A percentile compares a stretch with the other conserved stretches of the same genome.
These are phyloP conservation scores for Dactylis glomerata DNA, from an alignment of 176 grass and related monocot species.

Conservation along the genomic window DNA sequence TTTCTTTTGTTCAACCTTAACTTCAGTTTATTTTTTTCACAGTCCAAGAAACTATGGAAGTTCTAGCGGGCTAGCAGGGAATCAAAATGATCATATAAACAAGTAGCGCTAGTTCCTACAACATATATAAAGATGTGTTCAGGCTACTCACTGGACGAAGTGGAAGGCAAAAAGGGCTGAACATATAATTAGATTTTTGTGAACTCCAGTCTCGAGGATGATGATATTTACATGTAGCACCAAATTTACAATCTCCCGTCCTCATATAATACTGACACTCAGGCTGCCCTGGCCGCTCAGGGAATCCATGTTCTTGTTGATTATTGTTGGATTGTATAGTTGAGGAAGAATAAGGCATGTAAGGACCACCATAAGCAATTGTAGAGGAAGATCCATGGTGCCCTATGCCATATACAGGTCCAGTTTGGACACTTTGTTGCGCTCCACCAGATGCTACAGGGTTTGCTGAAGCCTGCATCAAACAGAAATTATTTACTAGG, in stretches of 20 bases:
- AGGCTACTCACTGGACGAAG: conserved; percentile 65
- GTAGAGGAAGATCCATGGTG: conserved; percentile 51
- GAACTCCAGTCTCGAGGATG: conserved; percentile 67
- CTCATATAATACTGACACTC: conserved; percentile 81
- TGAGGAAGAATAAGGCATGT: conserved; percentile 45
- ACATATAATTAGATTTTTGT: conserved; percentile 47
- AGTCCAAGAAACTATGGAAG: background rate
- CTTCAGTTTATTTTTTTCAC: background rate
- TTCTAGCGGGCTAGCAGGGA: background rate
- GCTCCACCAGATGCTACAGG: conserved; percentile 48
- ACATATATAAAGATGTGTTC: conserved; percentile 18
- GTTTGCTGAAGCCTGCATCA: conserved; percentile 54
- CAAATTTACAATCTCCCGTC: conserved; percentile 82
- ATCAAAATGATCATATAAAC: conserved; percentile 11
- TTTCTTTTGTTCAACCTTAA: background rate
- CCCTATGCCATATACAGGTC: conserved; percentile 56
- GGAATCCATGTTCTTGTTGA: conserved; percentile 62
- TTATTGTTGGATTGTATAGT: conserved; percentile 51
- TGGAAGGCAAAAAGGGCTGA: conserved; percentile 58
- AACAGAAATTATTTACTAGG: conserved; percentile 8
- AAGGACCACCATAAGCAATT: conserved; percentile 52
- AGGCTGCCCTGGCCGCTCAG: conserved; percentile 70
- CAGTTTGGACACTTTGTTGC: conserved; percentile 66
- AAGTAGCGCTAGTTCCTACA: conserved; percentile 2
- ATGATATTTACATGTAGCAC: conserved; percentile 75